Evolutionary conservation across 306 rosid species (phyloP).

Genomic region (Citrullus mucosospermus): DNA sequence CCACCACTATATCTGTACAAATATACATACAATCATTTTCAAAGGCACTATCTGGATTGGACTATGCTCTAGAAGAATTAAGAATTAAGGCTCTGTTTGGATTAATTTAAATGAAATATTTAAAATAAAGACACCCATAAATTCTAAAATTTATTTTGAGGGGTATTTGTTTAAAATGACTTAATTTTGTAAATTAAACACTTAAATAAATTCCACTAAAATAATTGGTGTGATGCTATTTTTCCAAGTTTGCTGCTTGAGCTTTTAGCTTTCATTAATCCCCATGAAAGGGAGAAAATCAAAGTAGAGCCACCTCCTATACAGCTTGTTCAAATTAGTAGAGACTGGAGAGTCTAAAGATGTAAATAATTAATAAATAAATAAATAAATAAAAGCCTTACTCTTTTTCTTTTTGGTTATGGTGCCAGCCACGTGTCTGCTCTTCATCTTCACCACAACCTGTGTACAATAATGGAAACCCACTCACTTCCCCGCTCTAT

Average conservation of each 20-base stretch:
- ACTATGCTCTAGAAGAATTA: no score
- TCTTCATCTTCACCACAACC: conserved; percentile 98
- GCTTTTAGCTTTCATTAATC: conserved; percentile 54
- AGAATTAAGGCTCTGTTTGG: no score
- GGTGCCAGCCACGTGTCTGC: conserved; percentile 99
- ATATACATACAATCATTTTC: no score
- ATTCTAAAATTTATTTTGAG: no score
- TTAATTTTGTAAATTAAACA: no score
- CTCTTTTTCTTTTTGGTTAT: conserved; percentile 99
- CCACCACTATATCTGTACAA: conserved; percentile 56
- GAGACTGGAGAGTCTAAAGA: conserved; percentile 43
- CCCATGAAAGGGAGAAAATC: conserved; percentile 24
- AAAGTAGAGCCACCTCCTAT: conserved; percentile 37
- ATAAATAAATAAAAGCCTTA: conserved; percentile 20
- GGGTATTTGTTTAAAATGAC: no score
- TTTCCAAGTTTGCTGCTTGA: conserved; percentile 18
- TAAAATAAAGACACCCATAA: no score
- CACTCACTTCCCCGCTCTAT: no score
- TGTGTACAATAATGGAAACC: conserved; percentile 11
- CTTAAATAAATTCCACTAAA: no score
- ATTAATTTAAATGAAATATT: no score
- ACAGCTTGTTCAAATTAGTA: conserved; percentile 25
- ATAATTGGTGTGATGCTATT: conserved; percentile 3
- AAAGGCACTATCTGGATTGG: no score
- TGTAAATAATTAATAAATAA: background rate